Percentiles rank a stretch among this genome's conserved stretches.
phyloP scores from a whole-genome alignment of 116 monocot species.

The Papilionanthe hybrid region DNA sequence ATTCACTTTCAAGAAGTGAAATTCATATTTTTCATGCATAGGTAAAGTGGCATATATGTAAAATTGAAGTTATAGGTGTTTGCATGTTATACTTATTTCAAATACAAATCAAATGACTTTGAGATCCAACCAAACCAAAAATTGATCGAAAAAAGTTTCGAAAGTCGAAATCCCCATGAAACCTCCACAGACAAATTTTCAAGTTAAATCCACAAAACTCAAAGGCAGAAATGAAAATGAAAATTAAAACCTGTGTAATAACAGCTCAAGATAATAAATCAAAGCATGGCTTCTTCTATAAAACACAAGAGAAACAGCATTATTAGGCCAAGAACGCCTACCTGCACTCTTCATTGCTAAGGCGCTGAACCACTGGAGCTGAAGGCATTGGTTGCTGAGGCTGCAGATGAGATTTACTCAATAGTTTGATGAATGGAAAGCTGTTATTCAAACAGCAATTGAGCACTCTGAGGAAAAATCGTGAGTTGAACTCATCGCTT shows the following conservation, averaged over 20 bases:
- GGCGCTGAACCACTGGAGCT: background rate
- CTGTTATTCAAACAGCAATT: background rate
- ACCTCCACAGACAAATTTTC: background rate
- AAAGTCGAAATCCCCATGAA: no score
- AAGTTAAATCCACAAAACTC: background rate
- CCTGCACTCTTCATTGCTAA: background rate
- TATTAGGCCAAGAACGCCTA: background rate
- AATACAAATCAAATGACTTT: no score
- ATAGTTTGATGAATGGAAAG: slow-evolving; percentile 1
- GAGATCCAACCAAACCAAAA: no score
- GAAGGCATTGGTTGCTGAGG: background rate
- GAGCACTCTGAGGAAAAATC: background rate
- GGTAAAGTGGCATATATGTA: no score
- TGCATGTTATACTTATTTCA: no score
- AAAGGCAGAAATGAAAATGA: background rate
- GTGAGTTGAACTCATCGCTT: slow-evolving; percentile 53
- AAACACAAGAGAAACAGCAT: background rate
- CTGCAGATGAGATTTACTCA: background rate
- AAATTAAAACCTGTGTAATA: background rate
- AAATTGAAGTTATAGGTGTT: no score
- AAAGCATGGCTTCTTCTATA: background rate
- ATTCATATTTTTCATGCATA: no score
- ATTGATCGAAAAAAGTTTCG: no score
- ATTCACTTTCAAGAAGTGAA: no score
- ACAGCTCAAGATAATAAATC: background rate